Evolutionary conservation across 352 stramenopile species (phyloP).

Genomic region (Globisporangium ultimum): DNA sequence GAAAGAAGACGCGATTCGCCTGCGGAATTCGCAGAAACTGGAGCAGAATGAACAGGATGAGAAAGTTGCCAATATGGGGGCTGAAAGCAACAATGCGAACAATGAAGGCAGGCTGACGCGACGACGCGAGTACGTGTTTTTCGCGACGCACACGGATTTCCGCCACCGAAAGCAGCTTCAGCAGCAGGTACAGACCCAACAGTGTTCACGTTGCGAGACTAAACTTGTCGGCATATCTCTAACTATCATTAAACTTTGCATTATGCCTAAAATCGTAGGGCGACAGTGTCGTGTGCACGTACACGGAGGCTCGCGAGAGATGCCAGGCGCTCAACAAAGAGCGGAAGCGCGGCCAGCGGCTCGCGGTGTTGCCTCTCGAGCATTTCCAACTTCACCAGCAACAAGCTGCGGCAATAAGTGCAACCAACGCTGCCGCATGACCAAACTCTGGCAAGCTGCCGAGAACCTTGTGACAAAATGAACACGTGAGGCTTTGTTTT

Average conservation of each 20-base stretch:
- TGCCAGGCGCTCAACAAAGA: constrained; percentile 46
- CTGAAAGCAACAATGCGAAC: not conserved
- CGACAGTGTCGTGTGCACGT: constrained; percentile 34
- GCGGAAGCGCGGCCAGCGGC: constrained; percentile 42
- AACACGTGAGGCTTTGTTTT: too few relatives aligned
- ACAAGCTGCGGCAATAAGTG: not conserved
- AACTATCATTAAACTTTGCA: too few relatives aligned
- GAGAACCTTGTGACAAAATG: too few relatives aligned
- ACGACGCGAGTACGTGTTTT: constrained; percentile 58
- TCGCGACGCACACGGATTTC: constrained; percentile 50
- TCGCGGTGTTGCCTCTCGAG: constrained; percentile 42
- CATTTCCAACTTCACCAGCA: constrained; percentile 24
- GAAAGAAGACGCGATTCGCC: constrained; percentile 30
- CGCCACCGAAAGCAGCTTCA: constrained; percentile 50
- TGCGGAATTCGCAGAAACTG: constrained; percentile 16
- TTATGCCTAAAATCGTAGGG: constrained; percentile 25
- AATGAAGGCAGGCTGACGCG: not conserved
- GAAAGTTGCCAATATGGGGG: not conserved
- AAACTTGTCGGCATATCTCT: not conserved
- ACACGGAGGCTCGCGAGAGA: constrained; percentile 43
- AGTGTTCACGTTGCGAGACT: too few relatives aligned
- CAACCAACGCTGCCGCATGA: too few relatives aligned
- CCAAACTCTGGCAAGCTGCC: too few relatives aligned
- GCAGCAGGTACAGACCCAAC: constrained; percentile 29
- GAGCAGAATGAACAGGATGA: constrained; percentile 1